Conservation (phyloP, 495 filamentous ascomycete genomes). For the Penicillium odoratum region DNA sequence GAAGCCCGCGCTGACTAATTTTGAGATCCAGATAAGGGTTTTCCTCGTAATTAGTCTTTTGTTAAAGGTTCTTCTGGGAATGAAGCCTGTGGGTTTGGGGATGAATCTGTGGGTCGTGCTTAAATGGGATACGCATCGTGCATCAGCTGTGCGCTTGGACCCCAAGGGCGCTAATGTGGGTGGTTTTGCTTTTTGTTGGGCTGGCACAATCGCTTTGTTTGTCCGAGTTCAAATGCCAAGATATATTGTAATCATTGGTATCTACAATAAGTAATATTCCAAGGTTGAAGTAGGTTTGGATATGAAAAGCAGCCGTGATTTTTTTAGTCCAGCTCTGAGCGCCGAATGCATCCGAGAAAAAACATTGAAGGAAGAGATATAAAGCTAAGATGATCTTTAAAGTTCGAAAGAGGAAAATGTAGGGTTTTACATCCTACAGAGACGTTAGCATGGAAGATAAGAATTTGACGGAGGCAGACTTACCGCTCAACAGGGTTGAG, state of each 20-base stretch:
- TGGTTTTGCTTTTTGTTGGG: background rate
- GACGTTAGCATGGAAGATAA: background rate
- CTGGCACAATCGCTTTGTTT: conserved; percentile 2
- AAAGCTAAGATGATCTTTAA: conserved; percentile 1
- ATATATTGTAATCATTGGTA: background rate
- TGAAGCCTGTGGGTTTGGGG: background rate
- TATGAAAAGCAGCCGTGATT: conserved; percentile 8
- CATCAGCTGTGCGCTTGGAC: background rate
- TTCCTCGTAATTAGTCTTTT: background rate
- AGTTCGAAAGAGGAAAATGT: background rate
- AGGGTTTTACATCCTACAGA: conserved; percentile 2
- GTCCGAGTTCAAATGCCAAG: background rate
- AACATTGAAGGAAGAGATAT: conserved; percentile 11
- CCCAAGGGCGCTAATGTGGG: background rate
- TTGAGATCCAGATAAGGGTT: background rate
- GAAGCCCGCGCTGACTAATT: background rate
- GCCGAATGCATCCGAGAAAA: conserved; percentile 22
- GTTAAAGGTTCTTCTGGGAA: background rate
- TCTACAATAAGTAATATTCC: background rate
- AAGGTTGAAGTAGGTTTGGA: background rate
- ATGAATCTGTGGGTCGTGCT: background rate
- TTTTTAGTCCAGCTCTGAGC: conserved; percentile 23
- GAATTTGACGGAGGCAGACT: conserved; percentile 13
- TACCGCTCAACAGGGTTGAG: conserved; percentile 73
- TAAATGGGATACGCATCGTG: background rate